A percentile compares a stretch with the other conserved stretches of the same genome.
Conservation (phyloP, 345 rosid species). For the Citrus sp. region DNA sequence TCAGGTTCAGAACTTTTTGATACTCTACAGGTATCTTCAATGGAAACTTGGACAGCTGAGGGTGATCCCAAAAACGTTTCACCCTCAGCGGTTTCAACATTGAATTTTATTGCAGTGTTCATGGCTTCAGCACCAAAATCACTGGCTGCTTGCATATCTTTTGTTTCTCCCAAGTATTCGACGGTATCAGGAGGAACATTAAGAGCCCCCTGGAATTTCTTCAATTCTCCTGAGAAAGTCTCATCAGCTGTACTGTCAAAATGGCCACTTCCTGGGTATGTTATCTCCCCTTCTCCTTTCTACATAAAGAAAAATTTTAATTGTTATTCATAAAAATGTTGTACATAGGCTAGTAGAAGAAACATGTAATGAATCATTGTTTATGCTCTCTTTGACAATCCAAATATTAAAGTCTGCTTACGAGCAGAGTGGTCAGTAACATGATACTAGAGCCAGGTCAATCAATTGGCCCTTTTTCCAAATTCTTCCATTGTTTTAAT, state of each 20-base stretch:
- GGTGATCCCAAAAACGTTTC: constrained; percentile 35
- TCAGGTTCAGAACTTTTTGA: constrained; percentile 12
- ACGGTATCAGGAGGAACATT: constrained; percentile 33
- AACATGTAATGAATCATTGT: neutral
- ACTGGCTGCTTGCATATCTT: constrained; percentile 17
- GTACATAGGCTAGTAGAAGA: neutral
- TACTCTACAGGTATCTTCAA: constrained; percentile 19
- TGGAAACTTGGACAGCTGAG: constrained; percentile 28
- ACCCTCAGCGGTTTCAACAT: constrained; percentile 28
- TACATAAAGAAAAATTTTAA: constrained; percentile 20
- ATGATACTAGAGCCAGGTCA: no score
- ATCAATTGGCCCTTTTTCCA: no score
- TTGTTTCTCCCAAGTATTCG: constrained; percentile 25
- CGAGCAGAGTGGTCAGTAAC: no score
- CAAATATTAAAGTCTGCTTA: neutral
- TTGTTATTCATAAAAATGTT: neutral
- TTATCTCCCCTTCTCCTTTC: constrained; percentile 31
- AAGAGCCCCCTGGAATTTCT: constrained; percentile 16
- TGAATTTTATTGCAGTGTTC: constrained; percentile 14
- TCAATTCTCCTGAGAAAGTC: constrained; percentile 12
- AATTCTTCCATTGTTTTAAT: no score
- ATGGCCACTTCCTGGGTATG: constrained; percentile 11
- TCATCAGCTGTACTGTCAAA: constrained; percentile 13
- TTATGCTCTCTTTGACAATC: neutral
- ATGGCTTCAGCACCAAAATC: constrained; percentile 19